Evolutionary conservation across 345 rosid genomes (phyloP).

Genomic region (Populus euphratica): DNA sequence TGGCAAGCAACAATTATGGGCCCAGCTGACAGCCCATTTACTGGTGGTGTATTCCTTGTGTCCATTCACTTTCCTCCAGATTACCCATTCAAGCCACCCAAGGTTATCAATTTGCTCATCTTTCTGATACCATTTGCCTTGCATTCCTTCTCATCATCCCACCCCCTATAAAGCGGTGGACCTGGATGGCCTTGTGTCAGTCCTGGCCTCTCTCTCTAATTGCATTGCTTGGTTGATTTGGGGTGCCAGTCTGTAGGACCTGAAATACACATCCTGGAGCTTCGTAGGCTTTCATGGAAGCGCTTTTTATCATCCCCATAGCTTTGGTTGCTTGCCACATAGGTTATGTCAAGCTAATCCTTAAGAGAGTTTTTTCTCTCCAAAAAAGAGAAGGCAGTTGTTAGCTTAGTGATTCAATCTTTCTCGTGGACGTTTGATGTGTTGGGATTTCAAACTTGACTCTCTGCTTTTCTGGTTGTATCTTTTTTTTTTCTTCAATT

Average conservation of each 20-base stretch:
- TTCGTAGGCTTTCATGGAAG: not conserved
- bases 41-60: constrained; percentile 24
- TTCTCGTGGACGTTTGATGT: not conserved
- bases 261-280: not conserved
- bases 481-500: no score
- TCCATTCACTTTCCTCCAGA: constrained; percentile 25
- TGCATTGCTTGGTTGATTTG: not conserved
- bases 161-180: not conserved
- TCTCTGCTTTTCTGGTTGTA: not conserved
- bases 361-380: not conserved
- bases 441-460: not conserved
- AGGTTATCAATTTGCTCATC: not conserved
- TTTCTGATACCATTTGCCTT: not conserved
- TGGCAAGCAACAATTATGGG: constrained; percentile 27
- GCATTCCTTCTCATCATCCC: not conserved
- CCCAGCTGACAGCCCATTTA: constrained; percentile 23
- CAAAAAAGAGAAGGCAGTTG: not conserved
- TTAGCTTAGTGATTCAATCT: not conserved
- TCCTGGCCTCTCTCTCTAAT: not conserved
- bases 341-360: not conserved
- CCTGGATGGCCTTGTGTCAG: not conserved
- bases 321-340: not conserved
- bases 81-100: constrained; percentile 26
- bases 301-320: not conserved
- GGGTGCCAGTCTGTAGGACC: not conserved